Evolutionary conservation across 257 asterid species (phyloP), one percentile per base, ranked within the genome.

Genomic region (Schizonepeta tenuifolia): DNA sequence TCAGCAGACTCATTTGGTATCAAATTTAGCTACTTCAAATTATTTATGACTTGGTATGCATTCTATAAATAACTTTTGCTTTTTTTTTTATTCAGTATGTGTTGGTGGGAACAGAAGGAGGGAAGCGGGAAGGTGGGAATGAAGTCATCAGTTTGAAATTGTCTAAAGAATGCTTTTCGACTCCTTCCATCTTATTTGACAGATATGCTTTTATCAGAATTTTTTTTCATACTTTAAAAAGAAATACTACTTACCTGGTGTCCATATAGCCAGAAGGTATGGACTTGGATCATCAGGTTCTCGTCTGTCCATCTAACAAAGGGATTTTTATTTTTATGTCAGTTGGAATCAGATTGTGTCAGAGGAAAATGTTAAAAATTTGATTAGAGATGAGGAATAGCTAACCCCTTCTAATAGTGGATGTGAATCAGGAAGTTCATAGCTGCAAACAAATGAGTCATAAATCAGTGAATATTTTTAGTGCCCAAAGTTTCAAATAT

Each of bases 221-320:
- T 28, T 14, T n/a, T 33, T 31, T 31, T 12, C 18, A 33, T 49
- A 17, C 64, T 59, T 49, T 13, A n/a, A 67, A 46, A 51, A 60
- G 71, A 50, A 61, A 38, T 71, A 47, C 18, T 63, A 70, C 73
- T 54, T 82, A 94, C 99, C 98, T 55, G 99, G 98, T 70, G 90
- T 84, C 99, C 99, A 94, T 80, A 94, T 84, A 44, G 97, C 98
- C 41, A 94, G 87, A 75, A 94, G 97, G 87, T 94, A 91, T 1
- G 99, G 98, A 77, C 92, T 90, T 77, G 97, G 96, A 83, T 94
- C 99, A 80, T 91, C 98, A 21, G 86, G 88, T 74, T 94, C 97
- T 84, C 97, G 87, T 76, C 83, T 83, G 80, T 94, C 95, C 91
- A 90, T 69, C 99, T 94, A 60, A 53, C 75, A 12, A 24, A 51